Evolutionary conservation across 805 yeast species (phyloP), one percentile per base, ranked within the genome.

Genomic region (Isabelozyma rhagii): DNA sequence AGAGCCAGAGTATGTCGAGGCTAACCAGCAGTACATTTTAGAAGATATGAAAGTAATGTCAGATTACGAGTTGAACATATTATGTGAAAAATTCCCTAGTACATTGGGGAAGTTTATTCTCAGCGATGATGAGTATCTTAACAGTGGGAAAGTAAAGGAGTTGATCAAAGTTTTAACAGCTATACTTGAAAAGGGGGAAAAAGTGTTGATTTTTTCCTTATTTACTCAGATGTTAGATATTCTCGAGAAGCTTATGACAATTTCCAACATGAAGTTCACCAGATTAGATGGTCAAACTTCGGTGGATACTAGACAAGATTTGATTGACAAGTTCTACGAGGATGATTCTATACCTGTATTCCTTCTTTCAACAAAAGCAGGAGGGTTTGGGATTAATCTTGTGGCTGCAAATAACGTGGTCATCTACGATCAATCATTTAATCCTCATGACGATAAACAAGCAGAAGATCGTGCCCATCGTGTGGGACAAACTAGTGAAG

Each of bases 391-490:
- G 50, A 94, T 94, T 69, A 94, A 94, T 62, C 78, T 94, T 59
- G 94, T 96, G 1, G 94, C 96, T 62, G 98, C 99, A 7, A 93
- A 90, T 63, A 83, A 85, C 52, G 99, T 94, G 2, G 78, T 94
- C 47, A 88, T 94, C 31, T 92, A 85, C 63, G 99, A 94, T 64
- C 93, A 91, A 64, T 85, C 96, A 46, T 94, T 94, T 73, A 94
- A 94, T 63, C 99, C 99, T 0, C 99, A 94, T 67, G 99, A 94
- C 66, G 99, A 94, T 63, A 87, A 87, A 63, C 99, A 94, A 71
- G 99, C 99, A 1, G 98, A 96, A 64, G 99, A 94, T 67, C 82
- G 99, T 63, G 97, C 98, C 0, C 99, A 94, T 67, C 81, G 99
- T 68, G 97, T 94, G 25, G 99, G 99, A 1, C 98, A 93, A 70